Conservation (phyloP, 768 basidiomycete species). For the Pholiota conissans region DNA sequence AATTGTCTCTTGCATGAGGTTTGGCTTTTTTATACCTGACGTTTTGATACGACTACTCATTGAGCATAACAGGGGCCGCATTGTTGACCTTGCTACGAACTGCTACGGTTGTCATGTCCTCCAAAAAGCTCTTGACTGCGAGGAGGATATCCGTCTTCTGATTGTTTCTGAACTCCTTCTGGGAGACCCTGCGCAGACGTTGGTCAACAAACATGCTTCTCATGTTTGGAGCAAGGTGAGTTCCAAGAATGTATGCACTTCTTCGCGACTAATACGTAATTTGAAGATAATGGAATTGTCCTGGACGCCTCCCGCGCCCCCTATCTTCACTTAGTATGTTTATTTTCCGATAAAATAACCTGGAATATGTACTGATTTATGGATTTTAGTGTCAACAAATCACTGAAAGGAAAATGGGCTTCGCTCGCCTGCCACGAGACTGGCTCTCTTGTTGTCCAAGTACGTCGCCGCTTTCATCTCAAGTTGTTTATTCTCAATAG, state of each 20-base stretch:
- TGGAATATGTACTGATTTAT: neutral
- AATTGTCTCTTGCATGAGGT: slow-evolving; percentile 89
- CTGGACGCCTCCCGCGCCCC: slow-evolving; percentile 85
- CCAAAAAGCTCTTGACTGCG: slow-evolving; percentile 88
- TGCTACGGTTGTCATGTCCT: slow-evolving; percentile 90
- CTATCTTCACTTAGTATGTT: slow-evolving; percentile 82
- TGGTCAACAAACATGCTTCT: slow-evolving; percentile 89
- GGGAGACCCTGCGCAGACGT: slow-evolving; percentile 82
- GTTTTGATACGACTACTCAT: neutral
- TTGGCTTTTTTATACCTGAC: slow-evolving; percentile 12
- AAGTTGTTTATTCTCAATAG: neutral
- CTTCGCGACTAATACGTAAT: neutral
- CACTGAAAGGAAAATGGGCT: slow-evolving; percentile 87
- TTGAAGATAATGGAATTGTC: slow-evolving; percentile 84
- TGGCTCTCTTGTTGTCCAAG: slow-evolving; percentile 86
- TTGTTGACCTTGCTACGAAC: slow-evolving; percentile 86
- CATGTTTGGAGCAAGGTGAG: slow-evolving; percentile 90
- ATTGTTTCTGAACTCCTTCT: slow-evolving; percentile 85
- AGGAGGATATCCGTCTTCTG: slow-evolving; percentile 79
- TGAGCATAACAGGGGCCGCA: slow-evolving; percentile 55
- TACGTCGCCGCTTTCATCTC: slow-evolving; percentile 26
- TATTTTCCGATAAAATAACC: neutral
- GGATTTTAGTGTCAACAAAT: slow-evolving; percentile 72
- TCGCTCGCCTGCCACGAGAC: slow-evolving; percentile 89
- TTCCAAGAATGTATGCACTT: neutral